Evolutionary conservation across 2,329 filamentous ascomycete species (phyloP).

Genomic region (Fusarium euwallaceae): DNA sequence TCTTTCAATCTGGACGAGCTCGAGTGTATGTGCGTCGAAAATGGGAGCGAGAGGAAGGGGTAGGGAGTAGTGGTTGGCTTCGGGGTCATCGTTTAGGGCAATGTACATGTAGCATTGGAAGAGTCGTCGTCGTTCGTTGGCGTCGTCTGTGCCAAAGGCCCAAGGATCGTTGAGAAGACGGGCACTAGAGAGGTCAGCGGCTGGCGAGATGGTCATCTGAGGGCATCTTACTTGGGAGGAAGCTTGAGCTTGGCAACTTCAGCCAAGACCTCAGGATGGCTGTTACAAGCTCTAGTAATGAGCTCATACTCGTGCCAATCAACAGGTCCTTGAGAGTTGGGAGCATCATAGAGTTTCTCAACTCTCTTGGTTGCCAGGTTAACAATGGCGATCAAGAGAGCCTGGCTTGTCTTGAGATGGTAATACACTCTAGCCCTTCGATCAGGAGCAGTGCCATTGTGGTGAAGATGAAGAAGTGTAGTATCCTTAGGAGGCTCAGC

Average conservation of each 20-base stretch:
- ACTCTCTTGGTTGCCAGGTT: conserved; percentile 11
- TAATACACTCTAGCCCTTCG: conserved; percentile 24
- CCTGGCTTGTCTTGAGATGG: conserved; percentile 14
- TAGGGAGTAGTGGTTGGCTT: conserved; percentile 35
- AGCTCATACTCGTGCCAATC: conserved; percentile 27
- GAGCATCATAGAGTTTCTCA: conserved; percentile 10
- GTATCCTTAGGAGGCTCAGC: conserved; percentile 16
- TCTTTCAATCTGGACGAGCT: conserved; percentile 17
- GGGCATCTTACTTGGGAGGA: conserved; percentile 13
- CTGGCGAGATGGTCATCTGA: background rate
- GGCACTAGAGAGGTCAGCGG: background rate
- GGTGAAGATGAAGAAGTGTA: conserved; percentile 13
- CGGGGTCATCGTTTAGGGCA: conserved; percentile 16
- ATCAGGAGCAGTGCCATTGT: conserved; percentile 10
- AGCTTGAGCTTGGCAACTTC: conserved; percentile 35
- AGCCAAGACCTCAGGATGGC: conserved; percentile 25
- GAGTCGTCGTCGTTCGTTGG: conserved; percentile 18
- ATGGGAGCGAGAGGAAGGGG: conserved; percentile 31
- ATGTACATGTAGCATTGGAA: conserved; percentile 40
- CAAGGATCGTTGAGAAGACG: conserved; percentile 21
- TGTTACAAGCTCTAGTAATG: conserved; percentile 10
- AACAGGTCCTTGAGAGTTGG: conserved; percentile 21
- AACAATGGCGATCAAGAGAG: conserved; percentile 19
- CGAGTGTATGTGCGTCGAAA: conserved; percentile 31
- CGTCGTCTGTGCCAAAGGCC: conserved; percentile 20